Base-by-base conservation (phyloP, 768 basidiomycete genomes). In the Suillus paluster region DNA sequence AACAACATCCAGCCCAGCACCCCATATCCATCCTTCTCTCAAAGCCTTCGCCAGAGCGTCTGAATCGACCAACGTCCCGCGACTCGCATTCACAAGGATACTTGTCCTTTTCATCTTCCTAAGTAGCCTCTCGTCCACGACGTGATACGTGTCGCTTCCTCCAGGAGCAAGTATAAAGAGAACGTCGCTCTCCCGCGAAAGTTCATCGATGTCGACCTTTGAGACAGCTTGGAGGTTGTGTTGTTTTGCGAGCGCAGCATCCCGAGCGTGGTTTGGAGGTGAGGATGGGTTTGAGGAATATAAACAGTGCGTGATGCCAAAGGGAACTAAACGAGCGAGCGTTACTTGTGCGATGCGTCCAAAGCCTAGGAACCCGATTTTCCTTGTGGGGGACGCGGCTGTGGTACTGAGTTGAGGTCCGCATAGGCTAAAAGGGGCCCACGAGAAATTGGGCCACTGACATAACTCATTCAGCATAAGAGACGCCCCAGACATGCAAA, bases 331-430 rank as follows among this genome's bases (percentile, higher is more conserved):
- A 4, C 97, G 87, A 2, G 83, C 75, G 45, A 97, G 83, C 0
- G 90, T 91, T 23, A 90, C 90, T 68, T 95, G 93, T 0, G 95
- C 87, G 67, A 99, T 99, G 27, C 97, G 87, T 7, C 97, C 97
- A 67, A 99, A 98, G 14, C 97, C 97, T 36, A 99, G 80, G 78
- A 99, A 97, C 1, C 94, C 95, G 2, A 89, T 86, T 1, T 89
- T 96, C 46, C 89, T 86, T 9, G 72, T 82, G 3, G 81, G 81
- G 8, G 83, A 78, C 17, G 79, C 67, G 2, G 70, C 60, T 1
- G 82, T 81, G 0, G 87, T 75, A 75, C 89, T 88, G 21, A 92
- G 76, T 71, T 95, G 93, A 1, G 86, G 91, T 0, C 97, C 96
- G 66, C 92, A 94, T 66, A 96, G 85, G 14, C 81, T 77, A 75